These are phyloP conservation scores for Aspergillus saccharolyticus DNA, from an alignment of 495 filamentous ascomycete genomes.

Conservation along the genomic window DNA sequence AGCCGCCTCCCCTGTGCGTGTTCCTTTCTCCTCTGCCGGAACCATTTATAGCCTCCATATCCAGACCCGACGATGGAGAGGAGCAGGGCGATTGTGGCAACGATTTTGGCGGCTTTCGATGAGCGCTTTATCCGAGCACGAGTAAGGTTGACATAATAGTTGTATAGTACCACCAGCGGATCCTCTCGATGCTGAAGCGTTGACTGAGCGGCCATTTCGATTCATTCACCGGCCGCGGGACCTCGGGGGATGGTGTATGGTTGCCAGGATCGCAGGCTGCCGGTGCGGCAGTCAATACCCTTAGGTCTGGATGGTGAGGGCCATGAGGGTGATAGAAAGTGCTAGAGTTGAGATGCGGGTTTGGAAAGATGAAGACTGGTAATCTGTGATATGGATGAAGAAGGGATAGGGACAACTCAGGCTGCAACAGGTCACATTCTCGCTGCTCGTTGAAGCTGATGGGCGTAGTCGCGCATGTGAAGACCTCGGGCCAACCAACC, in stretches of 20 bases:
- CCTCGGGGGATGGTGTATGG: not conserved
- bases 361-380: not conserved
- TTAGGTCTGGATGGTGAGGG: conserved; percentile 16
- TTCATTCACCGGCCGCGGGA: conserved; percentile 1
- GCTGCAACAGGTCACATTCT: conserved; percentile 18
- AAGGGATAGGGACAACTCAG: conserved; percentile 1
- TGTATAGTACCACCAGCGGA: conserved; percentile 61
- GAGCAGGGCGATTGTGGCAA: conserved; percentile 68
- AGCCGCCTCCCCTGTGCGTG: conserved; percentile 72
- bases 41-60: conserved; percentile 71
- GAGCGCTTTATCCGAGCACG: conserved; percentile 56
- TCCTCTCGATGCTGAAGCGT: conserved; percentile 69
- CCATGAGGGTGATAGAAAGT: conserved; percentile 15
- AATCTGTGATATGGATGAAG: not conserved
- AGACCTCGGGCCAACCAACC: conserved; percentile 24
- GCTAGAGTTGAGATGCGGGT: not conserved
- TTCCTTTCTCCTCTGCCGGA: conserved; percentile 64
- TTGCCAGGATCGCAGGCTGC: not conserved
- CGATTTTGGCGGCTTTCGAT: conserved; percentile 62
- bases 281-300: conserved; percentile 16
- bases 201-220: conserved; percentile 77
- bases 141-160: conserved; percentile 59
- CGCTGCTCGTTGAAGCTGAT: conserved; percentile 3
- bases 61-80: conserved; percentile 70
- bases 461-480: conserved; percentile 23